A percentile compares a stretch with the other conserved stretches of the same genome.
These are phyloP conservation scores for Acrodontium crateriforme DNA, from an alignment of 2,329 filamentous ascomycete species.

Conservation along the genomic window DNA sequence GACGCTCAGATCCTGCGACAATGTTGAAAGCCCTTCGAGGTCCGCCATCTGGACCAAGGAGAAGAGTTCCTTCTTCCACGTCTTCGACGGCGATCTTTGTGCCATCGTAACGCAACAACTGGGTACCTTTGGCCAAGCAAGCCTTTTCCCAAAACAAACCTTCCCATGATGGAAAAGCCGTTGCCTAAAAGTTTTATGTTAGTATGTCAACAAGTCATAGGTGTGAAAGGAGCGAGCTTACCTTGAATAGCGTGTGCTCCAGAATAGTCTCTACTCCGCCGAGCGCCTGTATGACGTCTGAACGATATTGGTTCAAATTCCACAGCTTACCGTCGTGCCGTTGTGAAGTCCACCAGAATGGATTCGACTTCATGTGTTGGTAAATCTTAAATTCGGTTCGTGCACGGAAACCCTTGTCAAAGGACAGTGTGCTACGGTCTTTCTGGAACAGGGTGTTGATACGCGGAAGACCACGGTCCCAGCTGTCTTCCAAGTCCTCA, in stretches of 20 bases:
- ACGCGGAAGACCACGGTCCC: constrained; percentile 91
- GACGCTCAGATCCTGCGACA: constrained; percentile 33
- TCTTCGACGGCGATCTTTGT: too few relatives aligned
- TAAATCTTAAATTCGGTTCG: constrained; percentile 97
- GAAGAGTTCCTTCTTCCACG: constrained; percentile 36
- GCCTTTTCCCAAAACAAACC: constrained; percentile 65
- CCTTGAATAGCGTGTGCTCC: constrained; percentile 68
- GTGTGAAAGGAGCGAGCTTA: constrained; percentile 61
- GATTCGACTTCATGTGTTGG: constrained; percentile 96
- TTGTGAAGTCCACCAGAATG: constrained; percentile 99
- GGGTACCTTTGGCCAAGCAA: constrained; percentile 31
- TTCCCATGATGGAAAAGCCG: constrained; percentile 93
- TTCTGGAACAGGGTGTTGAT: constrained; percentile 99
- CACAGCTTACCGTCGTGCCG: constrained; percentile 93
- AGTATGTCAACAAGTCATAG: not conserved
- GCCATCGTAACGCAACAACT: constrained; percentile 32
- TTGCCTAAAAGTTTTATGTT: constrained; percentile 91
- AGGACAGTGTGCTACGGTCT: constrained; percentile 88
- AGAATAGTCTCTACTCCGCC: constrained; percentile 96
- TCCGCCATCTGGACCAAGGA: constrained; percentile 36
- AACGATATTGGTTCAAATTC: constrained; percentile 92
- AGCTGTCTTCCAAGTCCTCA: constrained; percentile 93
- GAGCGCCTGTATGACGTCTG: constrained; percentile 89
- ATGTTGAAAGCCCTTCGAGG: constrained; percentile 37
- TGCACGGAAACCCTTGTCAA: constrained; percentile 95